Evolutionary conservation across 352 stramenopile species (phyloP).

Genomic region (Phytophthora pluvialis): DNA sequence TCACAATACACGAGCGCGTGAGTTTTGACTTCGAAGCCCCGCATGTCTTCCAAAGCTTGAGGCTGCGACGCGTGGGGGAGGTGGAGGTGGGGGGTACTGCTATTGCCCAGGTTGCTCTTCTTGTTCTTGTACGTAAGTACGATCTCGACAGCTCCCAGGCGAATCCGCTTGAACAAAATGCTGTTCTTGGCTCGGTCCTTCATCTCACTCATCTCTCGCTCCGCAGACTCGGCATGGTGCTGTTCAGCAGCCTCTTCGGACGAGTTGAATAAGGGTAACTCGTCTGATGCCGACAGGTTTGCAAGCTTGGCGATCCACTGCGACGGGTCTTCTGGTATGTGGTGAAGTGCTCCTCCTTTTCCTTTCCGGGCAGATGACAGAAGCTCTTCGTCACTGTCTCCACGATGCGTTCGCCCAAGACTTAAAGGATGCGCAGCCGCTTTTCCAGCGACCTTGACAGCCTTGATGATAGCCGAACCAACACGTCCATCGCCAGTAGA

Average conservation of each 20-base stretch:
- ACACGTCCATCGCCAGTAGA: conserved; percentile 45
- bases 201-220: conserved; percentile 45
- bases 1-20: conserved; percentile 88
- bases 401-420: conserved; percentile 42
- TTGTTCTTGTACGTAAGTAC: conserved; percentile 88
- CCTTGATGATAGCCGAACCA: conserved; percentile 61
- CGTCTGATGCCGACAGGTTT: conserved; percentile 31
- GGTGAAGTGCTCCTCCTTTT: conserved; percentile 25
- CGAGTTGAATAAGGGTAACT: conserved; percentile 31
- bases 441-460: conserved; percentile 68
- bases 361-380: conserved; percentile 19
- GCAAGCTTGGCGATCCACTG: conserved; percentile 47
- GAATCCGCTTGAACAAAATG: conserved; percentile 85
- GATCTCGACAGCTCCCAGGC: conserved; percentile 76
- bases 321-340: conserved; percentile 51
- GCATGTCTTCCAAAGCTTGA: conserved; percentile 84
- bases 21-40: conserved; percentile 86
- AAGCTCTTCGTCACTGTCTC: conserved; percentile 30
- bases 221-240: conserved; percentile 11
- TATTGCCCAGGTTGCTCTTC: conserved; percentile 33
- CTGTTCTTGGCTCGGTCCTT: conserved; percentile 54
- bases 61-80: conserved; percentile 28
- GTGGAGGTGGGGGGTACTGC: conserved; percentile 21
- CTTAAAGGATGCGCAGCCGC: conserved; percentile 57
- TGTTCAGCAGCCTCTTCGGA: conserved; percentile 16